Evolutionary conservation across 345 rosid genomes (phyloP), one percentile per base, ranked within the genome.

Genomic region (Mercurialis annua): DNA sequence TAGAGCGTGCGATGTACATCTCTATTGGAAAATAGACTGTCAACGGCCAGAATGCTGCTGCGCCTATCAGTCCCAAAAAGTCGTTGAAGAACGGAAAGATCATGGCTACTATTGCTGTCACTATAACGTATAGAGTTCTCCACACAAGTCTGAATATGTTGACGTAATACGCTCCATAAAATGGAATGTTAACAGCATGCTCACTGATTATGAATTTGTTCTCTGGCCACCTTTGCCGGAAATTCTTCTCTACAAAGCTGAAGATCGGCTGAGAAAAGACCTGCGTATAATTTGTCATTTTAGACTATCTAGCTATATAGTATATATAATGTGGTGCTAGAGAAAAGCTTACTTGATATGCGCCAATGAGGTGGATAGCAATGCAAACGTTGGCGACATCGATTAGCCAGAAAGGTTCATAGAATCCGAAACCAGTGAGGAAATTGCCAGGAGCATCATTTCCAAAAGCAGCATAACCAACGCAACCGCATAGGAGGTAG

Each of bases 391-490:
- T 93, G 33, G 97, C 98, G 0, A 93, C 34, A 74, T 93, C 98
- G 2, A 90, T 40, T 30, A 93, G 78, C 98, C 94, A 89, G 54
- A 73, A 93, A 9, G 98, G 98, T 34, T 90, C 94, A 42, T 79
- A 87, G 79, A 90, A 93, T 10, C 94, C 98, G 16, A 90, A 90
- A 5, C 92, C 98, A 0, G 98, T 90, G 49, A 92, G 86, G 77
- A 92, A 87, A 76, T 90, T 90, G 61, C 97, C 98, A 0, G 97
- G 96, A 0, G 98, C 96, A 4, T 73, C 43, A 54, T 88, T 92
- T 1, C 97, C 98, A 24, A 92, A 92, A 0, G 98, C 98, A 2
- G 94, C 92, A 36, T 93, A 93, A 10, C 98, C 98, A 4, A 89
- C 0, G 55, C 89, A 80, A 26, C 96, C 97, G 31, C 98, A 93